Evolutionary conservation across 805 yeast species (phyloP).

Genomic region (Candida dajiaensis): DNA sequence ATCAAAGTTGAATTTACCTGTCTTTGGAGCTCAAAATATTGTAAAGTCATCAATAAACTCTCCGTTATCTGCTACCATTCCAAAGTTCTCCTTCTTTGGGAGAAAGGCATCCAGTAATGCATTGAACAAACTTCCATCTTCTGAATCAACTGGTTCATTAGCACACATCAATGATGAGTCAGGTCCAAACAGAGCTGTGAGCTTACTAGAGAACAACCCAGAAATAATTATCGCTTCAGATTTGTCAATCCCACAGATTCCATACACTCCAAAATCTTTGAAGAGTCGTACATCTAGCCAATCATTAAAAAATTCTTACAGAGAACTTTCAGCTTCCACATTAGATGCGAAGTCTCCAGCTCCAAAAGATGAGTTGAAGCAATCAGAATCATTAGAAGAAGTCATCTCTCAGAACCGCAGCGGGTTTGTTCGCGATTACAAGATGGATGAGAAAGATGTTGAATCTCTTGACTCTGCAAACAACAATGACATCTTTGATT

Average conservation of each 20-base stretch:
- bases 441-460: neutral
- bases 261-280: slow-evolving; percentile 17
- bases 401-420: slow-evolving; percentile 9
- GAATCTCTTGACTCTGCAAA: neutral
- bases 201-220: slow-evolving; percentile 6
- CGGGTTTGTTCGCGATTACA: slow-evolving; percentile 13
- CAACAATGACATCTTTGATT: slow-evolving; percentile 10
- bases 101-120: slow-evolving; percentile 10
- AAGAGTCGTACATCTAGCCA: slow-evolving; percentile 6
- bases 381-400: slow-evolving; percentile 7
- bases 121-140: slow-evolving; percentile 10
- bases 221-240: slow-evolving; percentile 6
- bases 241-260: slow-evolving; percentile 18
- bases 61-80: slow-evolving; percentile 19
- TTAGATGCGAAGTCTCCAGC: neutral
- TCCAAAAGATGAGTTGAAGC: neutral
- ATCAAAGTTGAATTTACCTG: slow-evolving; percentile 7
- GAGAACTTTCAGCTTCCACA: neutral
- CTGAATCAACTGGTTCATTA: slow-evolving; percentile 20
- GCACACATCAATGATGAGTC: slow-evolving; percentile 23
- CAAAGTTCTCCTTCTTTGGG: slow-evolving; percentile 16
- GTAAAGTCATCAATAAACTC: slow-evolving; percentile 17
- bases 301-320: slow-evolving; percentile 3
- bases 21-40: slow-evolving; percentile 1
- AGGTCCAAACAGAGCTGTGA: neutral